Base-by-base conservation (phyloP, 306 rosid genomes). In the Parietaria judaica region DNA sequence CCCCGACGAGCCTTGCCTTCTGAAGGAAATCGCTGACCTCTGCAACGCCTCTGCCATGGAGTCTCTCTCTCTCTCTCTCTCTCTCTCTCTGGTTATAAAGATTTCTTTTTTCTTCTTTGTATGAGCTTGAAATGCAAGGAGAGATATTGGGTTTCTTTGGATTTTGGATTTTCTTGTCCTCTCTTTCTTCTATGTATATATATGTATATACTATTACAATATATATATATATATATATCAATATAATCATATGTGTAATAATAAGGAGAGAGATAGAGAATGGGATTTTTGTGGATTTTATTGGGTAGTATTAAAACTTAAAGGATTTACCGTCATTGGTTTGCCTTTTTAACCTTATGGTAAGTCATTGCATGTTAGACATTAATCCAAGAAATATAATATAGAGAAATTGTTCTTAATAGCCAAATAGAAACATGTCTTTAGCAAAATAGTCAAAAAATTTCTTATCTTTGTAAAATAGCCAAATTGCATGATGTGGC, bases 1-100 rank as follows among this genome's bases (percentile, higher is more conserved):
- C 1, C 96, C 96, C 3, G 90, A 85, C 0, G 96, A 88, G 2
- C 96, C 96, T 64, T 81, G 87, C 70, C 96, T 79, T 50, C 96
- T 75, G 60, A 81, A 88, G 6, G 96, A 81, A 65, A 87, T 81
- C 15, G 74, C 80, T 10, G 96, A 85, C 72, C 84, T 79, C 54
- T 75, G 81, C n/a, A 88, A 39, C 64, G 72, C 80, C 65, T 69
- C 86, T 13, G 69, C 81, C 94, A 84, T 75, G 2, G 16, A 74
- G 6, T 63, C 48, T 63, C 23, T 56, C 51, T 63, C 23, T 68
- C 61, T 74, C 37, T 49, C 56, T 55, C 31, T 45, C 51, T 50
- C 43, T 61, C 47, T 57, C 34, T 23, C 14, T 43, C 44, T 50
- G 54, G 54, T 50, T 50, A 31, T 56, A 35, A 44, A 56, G 60